Conservation (phyloP, 192 early-diverging fungal genomes). For the Dissophora ornata region DNA sequence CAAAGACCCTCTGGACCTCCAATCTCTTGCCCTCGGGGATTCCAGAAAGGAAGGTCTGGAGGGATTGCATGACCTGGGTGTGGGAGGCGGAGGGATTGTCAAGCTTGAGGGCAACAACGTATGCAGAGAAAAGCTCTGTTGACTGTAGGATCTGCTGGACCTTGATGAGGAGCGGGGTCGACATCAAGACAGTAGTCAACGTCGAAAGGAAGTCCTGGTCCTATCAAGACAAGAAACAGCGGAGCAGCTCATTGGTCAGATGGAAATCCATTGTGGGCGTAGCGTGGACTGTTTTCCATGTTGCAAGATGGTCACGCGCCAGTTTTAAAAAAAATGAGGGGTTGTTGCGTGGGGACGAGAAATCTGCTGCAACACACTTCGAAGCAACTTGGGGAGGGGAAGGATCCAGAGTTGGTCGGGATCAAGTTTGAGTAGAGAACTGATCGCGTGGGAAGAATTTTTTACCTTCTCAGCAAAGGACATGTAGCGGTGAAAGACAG, state of each 20-base stretch:
- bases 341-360: neutral
- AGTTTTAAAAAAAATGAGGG: constrained; percentile 1
- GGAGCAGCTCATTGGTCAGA: neutral
- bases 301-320: constrained; percentile 11
- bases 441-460: neutral
- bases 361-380: too few relatives aligned
- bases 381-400: too few relatives aligned
- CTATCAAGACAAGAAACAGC: constrained; percentile 13
- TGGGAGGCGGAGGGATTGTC: constrained; percentile 57
- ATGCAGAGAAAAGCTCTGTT: constrained; percentile 43
- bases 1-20: constrained; percentile 54
- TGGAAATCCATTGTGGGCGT: constrained; percentile 1
- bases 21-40: constrained; percentile 40
- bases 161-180: constrained; percentile 48
- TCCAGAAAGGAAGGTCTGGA: constrained; percentile 52
- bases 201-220: constrained; percentile 38
- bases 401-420: too few relatives aligned
- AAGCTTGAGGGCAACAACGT: constrained; percentile 55
- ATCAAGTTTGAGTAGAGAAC: too few relatives aligned
- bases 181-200: constrained; percentile 43
- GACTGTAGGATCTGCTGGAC: constrained; percentile 39
- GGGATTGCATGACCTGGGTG: constrained; percentile 55
- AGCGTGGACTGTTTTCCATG: neutral
- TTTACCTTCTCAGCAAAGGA: constrained; percentile 42
- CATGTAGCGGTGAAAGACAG: constrained; percentile 54